Percentiles rank a stretch among this genome's conserved stretches.
Evolutionary conservation across 208 protist species (phyloP).

Genomic region (Angomonas ambiguus): DNA sequence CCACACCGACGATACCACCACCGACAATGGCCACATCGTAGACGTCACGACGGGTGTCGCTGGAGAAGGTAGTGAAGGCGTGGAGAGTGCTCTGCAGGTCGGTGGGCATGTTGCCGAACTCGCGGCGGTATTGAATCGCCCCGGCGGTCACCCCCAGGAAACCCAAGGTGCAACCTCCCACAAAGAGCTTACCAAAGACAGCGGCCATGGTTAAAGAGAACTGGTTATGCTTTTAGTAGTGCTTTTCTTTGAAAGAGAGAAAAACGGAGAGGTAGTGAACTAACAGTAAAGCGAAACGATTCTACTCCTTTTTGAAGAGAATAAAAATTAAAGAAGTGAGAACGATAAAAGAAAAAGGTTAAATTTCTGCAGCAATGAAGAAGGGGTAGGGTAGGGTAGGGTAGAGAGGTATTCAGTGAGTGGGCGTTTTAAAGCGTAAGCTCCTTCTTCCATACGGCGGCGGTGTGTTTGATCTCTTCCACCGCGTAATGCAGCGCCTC

Average conservation of each 20-base stretch:
- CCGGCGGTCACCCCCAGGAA: constrained; percentile 26
- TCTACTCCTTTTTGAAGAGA: no score
- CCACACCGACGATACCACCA: constrained; percentile 84
- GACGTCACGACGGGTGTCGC: constrained; percentile 32
- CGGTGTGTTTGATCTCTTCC: not conserved
- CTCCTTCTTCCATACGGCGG: not conserved
- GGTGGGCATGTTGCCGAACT: constrained; percentile 35
- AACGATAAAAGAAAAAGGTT: not conserved
- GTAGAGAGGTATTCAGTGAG: no score
- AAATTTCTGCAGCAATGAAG: not conserved
- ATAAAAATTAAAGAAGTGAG: not conserved
- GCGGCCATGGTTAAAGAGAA: not conserved
- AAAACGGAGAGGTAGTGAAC: constrained; percentile 5
- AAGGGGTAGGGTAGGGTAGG: no score
- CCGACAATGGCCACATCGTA: constrained; percentile 90
- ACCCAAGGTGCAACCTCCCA: constrained; percentile 8
- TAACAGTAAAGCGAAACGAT: no score
- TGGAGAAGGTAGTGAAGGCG: constrained; percentile 40
- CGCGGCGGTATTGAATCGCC: constrained; percentile 42
- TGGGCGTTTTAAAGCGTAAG: no score
- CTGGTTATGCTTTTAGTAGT: not conserved
- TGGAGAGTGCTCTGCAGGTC: constrained; percentile 20
- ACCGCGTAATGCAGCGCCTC: not conserved
- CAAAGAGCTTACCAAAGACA: constrained; percentile 17
- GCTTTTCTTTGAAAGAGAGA: not conserved